These are phyloP conservation scores for Lyophyllum atratum DNA, from an alignment of 768 basidiomycete species.

Conservation along the genomic window DNA sequence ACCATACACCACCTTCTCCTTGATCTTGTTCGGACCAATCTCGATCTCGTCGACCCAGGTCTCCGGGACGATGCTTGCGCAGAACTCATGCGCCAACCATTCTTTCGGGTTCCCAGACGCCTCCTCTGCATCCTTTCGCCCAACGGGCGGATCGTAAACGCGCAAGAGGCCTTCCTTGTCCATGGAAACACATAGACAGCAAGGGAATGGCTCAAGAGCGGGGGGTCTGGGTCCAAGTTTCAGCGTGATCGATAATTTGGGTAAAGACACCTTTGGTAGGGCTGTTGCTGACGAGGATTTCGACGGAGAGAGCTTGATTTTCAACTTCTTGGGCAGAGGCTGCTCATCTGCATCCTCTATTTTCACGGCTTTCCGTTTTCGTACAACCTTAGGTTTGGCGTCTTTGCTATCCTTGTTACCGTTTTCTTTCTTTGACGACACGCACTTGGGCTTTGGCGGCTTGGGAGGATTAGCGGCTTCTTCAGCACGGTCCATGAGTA, in stretches of 20 bases:
- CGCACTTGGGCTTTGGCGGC: slow-evolving; percentile 21
- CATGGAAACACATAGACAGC: slow-evolving; percentile 66
- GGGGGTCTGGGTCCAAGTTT: slow-evolving; percentile 67
- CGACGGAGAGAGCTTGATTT: slow-evolving; percentile 35
- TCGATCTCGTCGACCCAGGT: slow-evolving; percentile 85
- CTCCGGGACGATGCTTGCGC: slow-evolving; percentile 84
- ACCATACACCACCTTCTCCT: slow-evolving; percentile 70
- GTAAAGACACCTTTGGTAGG: slow-evolving; percentile 14
- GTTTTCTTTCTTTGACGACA: slow-evolving; percentile 22
- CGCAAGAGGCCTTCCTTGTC: slow-evolving; percentile 55
- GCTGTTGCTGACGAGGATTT: slow-evolving; percentile 22
- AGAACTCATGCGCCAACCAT: slow-evolving; percentile 82
- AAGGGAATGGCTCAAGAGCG: slow-evolving; percentile 60
- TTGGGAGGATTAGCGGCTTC: slow-evolving; percentile 33
- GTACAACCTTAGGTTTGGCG: slow-evolving; percentile 41
- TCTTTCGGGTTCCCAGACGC: slow-evolving; percentile 44
- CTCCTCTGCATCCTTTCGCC: slow-evolving; percentile 53
- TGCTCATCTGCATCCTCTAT: slow-evolving; percentile 34
- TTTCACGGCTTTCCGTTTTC: slow-evolving; percentile 46
- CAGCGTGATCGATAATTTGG: slow-evolving; percentile 59
- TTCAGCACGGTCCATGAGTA: slow-evolving; percentile 66
- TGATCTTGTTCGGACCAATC: slow-evolving; percentile 34
- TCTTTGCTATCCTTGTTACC: slow-evolving; percentile 23
- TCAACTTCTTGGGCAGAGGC: slow-evolving; percentile 53
- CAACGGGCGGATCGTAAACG: slow-evolving; percentile 68